Base-by-base conservation (phyloP, 1,139 yeast species). In the Eremothecium gossypii region DNA sequence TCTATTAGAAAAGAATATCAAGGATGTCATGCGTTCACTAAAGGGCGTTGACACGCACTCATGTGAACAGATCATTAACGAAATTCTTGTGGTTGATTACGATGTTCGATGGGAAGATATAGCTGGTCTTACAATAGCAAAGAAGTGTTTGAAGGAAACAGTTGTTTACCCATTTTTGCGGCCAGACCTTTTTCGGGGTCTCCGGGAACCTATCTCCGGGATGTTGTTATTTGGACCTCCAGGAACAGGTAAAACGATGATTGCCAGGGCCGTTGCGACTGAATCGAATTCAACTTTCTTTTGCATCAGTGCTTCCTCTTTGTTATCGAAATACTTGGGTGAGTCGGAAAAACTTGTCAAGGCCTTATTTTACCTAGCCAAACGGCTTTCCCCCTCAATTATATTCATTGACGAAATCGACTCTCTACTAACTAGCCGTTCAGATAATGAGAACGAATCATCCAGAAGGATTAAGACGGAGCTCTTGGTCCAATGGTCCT, bases 241-340 rank as follows among this genome's bases (percentile, higher is more conserved):
- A 1, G 71, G 71, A 11, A 67, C 71, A 8, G 70, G 70, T 44
- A 66, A 67, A 47, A 65, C 69, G 1, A 76, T 77, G 83, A 68
- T 78, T 50, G 83, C 83, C 0, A 66, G 79, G 48, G 81, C 83
- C 0, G 82, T 77, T 23, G 83, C 83, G 1, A 75, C 80, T 2
- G 83, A 78, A 54, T 73, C 81, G 7, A 74, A 74, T 40, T 76
- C 82, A 2, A 76, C 83, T 0, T 77, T 77, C 53, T 77, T 78
- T 55, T 73, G 79, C 43, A 74, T 78, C 14, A 74, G 78, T 55
- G 77, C 81, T 2, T 74, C 81, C 0, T 73, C 80, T 1, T 66
- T 78, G 44, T 67, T 80, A 4, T 77, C 83, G 3, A 78, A 78
- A 54, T 77, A 76, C 52, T 60, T 77, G 40, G 83, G 83, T 38